phyloP scores from a whole-genome alignment of 2,329 filamentous ascomycete genomes.

The Arthroderma uncinatum region DNA sequence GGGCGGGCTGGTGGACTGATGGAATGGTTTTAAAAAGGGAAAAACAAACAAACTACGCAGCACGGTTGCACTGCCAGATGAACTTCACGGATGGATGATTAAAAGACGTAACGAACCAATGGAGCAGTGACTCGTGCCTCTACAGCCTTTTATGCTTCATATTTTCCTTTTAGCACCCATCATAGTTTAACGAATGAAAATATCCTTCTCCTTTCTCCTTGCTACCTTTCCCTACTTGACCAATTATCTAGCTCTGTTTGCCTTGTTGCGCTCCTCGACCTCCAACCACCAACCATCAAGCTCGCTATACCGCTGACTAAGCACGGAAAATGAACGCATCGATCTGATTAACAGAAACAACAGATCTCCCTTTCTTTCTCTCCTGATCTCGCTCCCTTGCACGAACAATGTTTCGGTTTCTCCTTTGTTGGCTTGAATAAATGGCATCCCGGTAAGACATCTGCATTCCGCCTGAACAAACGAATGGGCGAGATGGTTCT shows the following conservation, averaged over 20 bases:
- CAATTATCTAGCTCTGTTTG: not conserved
- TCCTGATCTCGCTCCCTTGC: not conserved
- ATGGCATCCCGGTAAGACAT: slow-evolving; percentile 14
- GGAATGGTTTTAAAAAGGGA: not conserved
- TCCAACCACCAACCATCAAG: not conserved
- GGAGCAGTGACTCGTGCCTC: too few relatives aligned
- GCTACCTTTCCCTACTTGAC: not conserved
- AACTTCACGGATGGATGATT: not conserved
- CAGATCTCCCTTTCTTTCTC: not conserved
- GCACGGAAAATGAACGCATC: not conserved
- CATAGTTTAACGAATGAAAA: not conserved
- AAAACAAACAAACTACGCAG: not conserved
- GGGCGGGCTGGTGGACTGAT: not conserved
- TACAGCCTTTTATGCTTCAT: too few relatives aligned
- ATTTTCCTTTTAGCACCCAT: not conserved
- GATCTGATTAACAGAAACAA: not conserved
- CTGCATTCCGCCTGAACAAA: too few relatives aligned
- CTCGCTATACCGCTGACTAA: not conserved
- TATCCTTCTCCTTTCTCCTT: not conserved
- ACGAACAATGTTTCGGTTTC: not conserved
- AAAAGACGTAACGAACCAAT: too few relatives aligned
- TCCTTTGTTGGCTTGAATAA: slow-evolving; percentile 7
- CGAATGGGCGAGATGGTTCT: too few relatives aligned
- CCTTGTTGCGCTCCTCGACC: not conserved
- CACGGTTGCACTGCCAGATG: not conserved